phyloP scores from a whole-genome alignment of 2,329 filamentous ascomycete species.

The Xylariaceae sp. region DNA sequence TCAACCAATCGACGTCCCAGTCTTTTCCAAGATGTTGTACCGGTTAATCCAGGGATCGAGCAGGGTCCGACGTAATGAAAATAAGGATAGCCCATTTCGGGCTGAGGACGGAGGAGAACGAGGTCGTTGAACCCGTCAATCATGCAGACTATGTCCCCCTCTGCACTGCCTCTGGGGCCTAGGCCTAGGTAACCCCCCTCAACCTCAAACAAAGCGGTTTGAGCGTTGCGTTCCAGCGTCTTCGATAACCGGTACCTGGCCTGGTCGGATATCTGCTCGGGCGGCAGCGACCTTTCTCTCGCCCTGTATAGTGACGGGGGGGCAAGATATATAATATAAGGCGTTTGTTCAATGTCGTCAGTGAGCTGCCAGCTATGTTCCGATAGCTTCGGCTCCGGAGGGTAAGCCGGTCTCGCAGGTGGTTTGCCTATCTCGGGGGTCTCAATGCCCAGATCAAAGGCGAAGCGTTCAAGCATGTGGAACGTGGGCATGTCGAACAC shows the following conservation, averaged over 20 bases:
- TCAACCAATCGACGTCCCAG: too few species aligned
- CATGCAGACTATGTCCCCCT: not conserved
- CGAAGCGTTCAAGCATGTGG: not conserved
- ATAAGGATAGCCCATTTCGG: not conserved
- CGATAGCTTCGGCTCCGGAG: not conserved
- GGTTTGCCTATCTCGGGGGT: not conserved
- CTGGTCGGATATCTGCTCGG: too few species aligned
- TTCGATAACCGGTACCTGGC: not conserved
- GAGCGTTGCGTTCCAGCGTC: not conserved
- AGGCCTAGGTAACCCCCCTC: not conserved
- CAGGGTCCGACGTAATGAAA: not conserved
- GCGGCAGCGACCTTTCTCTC: not conserved
- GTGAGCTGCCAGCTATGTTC: not conserved
- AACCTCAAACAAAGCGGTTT: not conserved
- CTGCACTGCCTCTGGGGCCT: not conserved
- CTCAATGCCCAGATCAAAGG: not conserved
- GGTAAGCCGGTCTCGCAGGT: not conserved
- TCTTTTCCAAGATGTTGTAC: too few species aligned
- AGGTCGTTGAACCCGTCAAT: not conserved
- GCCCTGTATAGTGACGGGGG: not conserved
- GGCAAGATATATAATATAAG: not conserved
- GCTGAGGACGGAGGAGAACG: not conserved
- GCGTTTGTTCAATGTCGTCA: not conserved
- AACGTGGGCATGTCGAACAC: not conserved
- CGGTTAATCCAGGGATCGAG: not conserved